Evolutionary conservation across 2,329 filamentous ascomycete genomes (phyloP).

Genomic region (Phialocephala subalpina): DNA sequence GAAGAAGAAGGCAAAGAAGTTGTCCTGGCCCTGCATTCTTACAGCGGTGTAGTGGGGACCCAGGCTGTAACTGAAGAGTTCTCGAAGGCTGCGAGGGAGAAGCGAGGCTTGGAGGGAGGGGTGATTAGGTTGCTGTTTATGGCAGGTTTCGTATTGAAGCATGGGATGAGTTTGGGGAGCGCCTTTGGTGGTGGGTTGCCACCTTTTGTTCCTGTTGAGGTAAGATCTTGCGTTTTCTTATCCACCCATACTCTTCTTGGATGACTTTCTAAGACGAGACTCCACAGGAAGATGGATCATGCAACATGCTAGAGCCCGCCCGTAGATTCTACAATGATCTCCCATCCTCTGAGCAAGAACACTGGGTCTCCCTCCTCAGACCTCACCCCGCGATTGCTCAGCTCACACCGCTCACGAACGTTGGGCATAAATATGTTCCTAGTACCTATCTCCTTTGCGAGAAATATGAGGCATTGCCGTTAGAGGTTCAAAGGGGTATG

Average conservation of each 20-base stretch:
- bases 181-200: not conserved
- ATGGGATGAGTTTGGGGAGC: not conserved
- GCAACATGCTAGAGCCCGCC: not conserved
- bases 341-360: not conserved
- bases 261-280: no score
- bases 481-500: not conserved
- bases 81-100: not conserved
- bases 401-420: not conserved
- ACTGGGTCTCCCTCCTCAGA: not conserved
- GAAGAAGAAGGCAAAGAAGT: not conserved
- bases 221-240: no score
- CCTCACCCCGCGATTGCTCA: not conserved
- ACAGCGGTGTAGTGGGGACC: not conserved
- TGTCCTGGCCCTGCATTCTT: not conserved
- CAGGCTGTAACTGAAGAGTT: not conserved
- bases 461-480: not conserved
- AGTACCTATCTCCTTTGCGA: not conserved
- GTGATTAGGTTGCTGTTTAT: not conserved
- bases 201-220: not conserved
- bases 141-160: not conserved
- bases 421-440: not conserved
- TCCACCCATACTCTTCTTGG: no score
- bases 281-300: not conserved
- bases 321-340: not conserved
- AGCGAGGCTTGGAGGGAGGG: not conserved